Percentiles rank a stretch among this genome's conserved stretches.
Evolutionary conservation across 495 filamentous ascomycete genomes (phyloP).

Genomic region (Penicillium bialowiezense): DNA sequence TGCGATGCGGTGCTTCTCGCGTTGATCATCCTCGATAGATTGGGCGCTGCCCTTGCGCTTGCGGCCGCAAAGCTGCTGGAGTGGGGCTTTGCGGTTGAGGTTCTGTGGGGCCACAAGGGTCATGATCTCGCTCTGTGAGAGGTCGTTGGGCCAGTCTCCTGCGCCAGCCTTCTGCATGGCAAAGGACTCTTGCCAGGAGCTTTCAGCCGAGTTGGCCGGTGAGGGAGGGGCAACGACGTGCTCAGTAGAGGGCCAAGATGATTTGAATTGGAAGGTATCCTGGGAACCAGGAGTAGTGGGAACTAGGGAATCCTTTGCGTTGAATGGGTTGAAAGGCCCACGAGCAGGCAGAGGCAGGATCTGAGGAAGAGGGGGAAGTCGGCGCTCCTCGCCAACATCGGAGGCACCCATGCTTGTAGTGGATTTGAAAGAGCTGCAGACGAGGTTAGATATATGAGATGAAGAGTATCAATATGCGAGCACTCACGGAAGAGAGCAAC

Average conservation of each 20-base stretch:
- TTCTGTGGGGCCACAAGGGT: conserved; percentile 38
- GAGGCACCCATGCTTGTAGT: conserved; percentile 17
- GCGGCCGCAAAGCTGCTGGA: conserved; percentile 46
- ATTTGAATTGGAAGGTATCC: conserved; percentile 39
- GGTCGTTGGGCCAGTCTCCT: conserved; percentile 35
- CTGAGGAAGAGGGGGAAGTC: conserved; percentile 43
- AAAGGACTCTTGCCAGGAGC: conserved; percentile 42
- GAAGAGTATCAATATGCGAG: not conserved
- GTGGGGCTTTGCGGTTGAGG: conserved; percentile 43
- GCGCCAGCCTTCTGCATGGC: conserved; percentile 27
- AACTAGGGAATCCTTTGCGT: conserved; percentile 26
- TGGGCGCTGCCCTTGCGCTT: conserved; percentile 44
- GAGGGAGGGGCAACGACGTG: conserved; percentile 39
- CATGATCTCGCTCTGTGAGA: conserved; percentile 36
- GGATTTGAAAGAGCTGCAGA: conserved; percentile 18
- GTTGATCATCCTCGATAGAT: conserved; percentile 41
- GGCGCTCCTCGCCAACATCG: conserved; percentile 34
- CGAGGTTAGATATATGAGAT: conserved; percentile 3
- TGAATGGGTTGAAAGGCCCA: conserved; percentile 43
- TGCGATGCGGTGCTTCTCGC: conserved; percentile 47
- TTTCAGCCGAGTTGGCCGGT: conserved; percentile 42
- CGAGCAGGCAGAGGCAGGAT: conserved; percentile 38
- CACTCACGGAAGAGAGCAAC: conserved; percentile 44
- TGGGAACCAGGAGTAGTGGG: conserved; percentile 37
- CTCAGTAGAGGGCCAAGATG: conserved; percentile 33